These are phyloP conservation scores for Apiospora aurea DNA, from an alignment of 2,329 filamentous ascomycete genomes.

Conservation along the genomic window DNA sequence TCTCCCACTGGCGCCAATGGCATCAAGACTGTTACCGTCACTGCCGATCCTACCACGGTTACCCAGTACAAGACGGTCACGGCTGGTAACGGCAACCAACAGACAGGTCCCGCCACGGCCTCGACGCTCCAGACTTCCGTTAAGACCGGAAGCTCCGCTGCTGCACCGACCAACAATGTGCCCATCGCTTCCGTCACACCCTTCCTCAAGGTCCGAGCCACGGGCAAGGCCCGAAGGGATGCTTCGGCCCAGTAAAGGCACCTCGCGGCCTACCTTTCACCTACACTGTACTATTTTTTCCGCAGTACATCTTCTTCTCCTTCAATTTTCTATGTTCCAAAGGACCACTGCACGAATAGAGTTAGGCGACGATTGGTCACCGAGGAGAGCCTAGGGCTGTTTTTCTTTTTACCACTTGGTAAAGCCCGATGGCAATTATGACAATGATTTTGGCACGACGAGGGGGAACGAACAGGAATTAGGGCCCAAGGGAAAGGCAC, in stretches of 20 bases:
- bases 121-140: constrained; percentile 25
- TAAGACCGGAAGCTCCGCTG: constrained; percentile 14
- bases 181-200: constrained; percentile 32
- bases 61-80: constrained; percentile 48
- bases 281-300: constrained; percentile 13
- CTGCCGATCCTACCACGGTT: constrained; percentile 47
- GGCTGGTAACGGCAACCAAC: constrained; percentile 32
- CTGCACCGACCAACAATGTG: constrained; percentile 24
- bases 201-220: constrained; percentile 38
- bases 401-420: background rate
- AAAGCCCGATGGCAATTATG: background rate
- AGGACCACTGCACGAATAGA: constrained; percentile 11
- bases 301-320: constrained; percentile 20
- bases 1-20: constrained; percentile 26
- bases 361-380: background rate
- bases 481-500: constrained; percentile 5
- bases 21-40: constrained; percentile 52
- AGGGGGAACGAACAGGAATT: background rate
- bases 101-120: constrained; percentile 27
- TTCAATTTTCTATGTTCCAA: background rate
- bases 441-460: constrained; percentile 20
- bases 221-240: constrained; percentile 36
- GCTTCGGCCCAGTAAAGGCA: background rate
- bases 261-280: constrained; percentile 4
- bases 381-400: background rate